These are phyloP conservation scores for Pichia nanzhaoensis DNA, from an alignment of 805 yeast genomes.

Conservation along the genomic window DNA sequence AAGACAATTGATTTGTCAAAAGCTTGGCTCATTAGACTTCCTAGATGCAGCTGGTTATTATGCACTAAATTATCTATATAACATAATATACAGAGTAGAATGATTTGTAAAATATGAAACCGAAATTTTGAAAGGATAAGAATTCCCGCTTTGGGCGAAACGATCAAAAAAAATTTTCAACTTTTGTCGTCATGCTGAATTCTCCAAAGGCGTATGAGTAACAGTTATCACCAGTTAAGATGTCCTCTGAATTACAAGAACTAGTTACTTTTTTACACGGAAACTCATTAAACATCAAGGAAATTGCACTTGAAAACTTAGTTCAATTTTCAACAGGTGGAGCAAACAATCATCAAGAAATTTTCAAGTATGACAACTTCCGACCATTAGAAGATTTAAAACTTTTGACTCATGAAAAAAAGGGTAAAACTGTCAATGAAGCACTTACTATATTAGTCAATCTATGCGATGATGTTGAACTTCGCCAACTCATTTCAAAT, in stretches of 20 bases:
- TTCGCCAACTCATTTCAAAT: conserved; percentile 58
- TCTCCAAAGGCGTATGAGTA: background rate
- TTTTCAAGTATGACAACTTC: conserved; percentile 65
- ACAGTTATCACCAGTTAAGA: background rate
- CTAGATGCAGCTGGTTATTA: too few species aligned
- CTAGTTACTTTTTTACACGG: conserved; percentile 78
- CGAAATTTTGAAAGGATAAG: background rate
- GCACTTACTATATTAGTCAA: conserved; percentile 79
- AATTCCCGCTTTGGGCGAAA: too few species aligned
- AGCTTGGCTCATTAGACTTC: background rate
- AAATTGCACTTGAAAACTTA: conserved; percentile 76
- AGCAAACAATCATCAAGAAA: conserved; percentile 41
- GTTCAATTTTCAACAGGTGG: conserved; percentile 77
- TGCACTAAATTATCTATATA: too few species aligned
- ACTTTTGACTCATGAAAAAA: conserved; percentile 45
- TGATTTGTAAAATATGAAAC: background rate
- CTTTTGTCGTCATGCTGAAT: background rate
- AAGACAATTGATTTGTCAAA: conserved; percentile 3
- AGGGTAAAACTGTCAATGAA: conserved; percentile 50
- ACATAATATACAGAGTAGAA: background rate
- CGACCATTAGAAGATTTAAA: conserved; percentile 70
- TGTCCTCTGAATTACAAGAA: conserved; percentile 25
- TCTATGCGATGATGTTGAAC: conserved; percentile 60
- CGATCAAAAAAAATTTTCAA: background rate
- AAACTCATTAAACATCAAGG: conserved; percentile 70